These are phyloP conservation scores for Thraustochytrium sp. DNA, from an alignment of 352 stramenopile species.

Conservation along the genomic window DNA sequence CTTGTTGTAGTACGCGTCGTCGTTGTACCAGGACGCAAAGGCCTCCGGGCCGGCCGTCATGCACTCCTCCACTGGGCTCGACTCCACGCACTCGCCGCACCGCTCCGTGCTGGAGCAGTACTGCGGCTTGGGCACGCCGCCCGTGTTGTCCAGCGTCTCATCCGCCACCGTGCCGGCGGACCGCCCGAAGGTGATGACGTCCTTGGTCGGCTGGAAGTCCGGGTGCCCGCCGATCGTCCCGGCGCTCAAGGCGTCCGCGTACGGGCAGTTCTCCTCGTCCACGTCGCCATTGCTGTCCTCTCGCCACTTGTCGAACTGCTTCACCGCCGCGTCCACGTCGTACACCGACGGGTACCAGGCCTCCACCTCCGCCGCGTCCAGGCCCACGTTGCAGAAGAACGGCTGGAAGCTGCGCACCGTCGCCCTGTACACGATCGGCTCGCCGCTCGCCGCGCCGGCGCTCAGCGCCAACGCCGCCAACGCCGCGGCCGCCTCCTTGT, in stretches of 20 bases:
- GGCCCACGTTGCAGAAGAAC: not conserved
- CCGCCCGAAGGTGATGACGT: not conserved
- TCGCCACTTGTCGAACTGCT: not conserved
- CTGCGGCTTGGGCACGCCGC: slow-evolving; percentile 11
- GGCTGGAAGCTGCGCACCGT: slow-evolving; percentile 28
- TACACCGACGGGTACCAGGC: not conserved
- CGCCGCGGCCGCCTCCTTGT: not conserved
- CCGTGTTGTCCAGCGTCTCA: not conserved
- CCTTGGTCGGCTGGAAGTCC: not conserved
- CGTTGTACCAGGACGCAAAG: slow-evolving; percentile 23
- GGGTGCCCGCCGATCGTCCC: not conserved
- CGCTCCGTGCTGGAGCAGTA: not conserved
- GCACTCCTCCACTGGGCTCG: not conserved
- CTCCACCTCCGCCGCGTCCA: not conserved
- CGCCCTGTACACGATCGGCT: not conserved
- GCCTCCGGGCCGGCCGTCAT: not conserved
- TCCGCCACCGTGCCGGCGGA: not conserved
- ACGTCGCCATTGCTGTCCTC: not conserved
- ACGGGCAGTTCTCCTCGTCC: not conserved
- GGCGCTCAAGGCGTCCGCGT: not conserved
- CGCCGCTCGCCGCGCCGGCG: too few relatives aligned
- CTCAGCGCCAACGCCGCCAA: not conserved
- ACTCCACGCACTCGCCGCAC: not conserved
- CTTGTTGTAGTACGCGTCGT: slow-evolving; percentile 37
- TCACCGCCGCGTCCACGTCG: not conserved